phyloP scores from a whole-genome alignment of 2,329 filamentous ascomycete genomes.

The Phaeomoniella chlamydospora region DNA sequence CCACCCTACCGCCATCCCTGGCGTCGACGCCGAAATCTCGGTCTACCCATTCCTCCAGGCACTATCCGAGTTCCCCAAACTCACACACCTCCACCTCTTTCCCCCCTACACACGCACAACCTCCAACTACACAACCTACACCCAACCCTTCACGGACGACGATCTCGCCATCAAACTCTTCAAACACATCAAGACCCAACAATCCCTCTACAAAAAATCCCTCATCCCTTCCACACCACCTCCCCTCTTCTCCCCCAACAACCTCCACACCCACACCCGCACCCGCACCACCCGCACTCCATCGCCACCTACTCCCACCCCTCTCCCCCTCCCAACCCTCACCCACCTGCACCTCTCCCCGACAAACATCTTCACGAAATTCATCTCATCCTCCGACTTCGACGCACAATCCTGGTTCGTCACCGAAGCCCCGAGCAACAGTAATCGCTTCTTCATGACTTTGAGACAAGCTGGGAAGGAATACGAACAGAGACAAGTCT shows the following conservation, averaged over 20 bases:
- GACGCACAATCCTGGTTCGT: constrained; percentile 12
- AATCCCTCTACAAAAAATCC: background rate
- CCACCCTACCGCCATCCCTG: constrained; percentile 11
- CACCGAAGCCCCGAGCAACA: constrained; percentile 4
- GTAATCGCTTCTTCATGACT: constrained; percentile 9
- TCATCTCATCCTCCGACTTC: constrained; percentile 1
- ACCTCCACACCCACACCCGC: constrained; percentile 7
- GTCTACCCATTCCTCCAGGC: constrained; percentile 10
- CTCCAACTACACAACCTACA: constrained; percentile 2
- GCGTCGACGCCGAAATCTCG: constrained; percentile 11
- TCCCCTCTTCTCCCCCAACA: constrained; percentile 1
- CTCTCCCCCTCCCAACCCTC: constrained; percentile 1
- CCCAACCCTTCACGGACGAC: background rate
- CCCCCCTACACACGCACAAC: constrained; percentile 8
- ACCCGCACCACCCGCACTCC: constrained; percentile 9
- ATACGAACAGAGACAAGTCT: constrained; percentile 11
- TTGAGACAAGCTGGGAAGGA: constrained; percentile 9
- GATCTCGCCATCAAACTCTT: background rate
- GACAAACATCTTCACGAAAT: background rate
- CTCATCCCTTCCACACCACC: background rate
- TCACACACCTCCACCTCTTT: constrained; percentile 10
- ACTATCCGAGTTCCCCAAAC: constrained; percentile 8
- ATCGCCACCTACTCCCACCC: constrained; percentile 3
- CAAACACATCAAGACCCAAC: background rate
- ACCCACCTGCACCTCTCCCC: background rate